These are phyloP conservation scores for Cardamine chenopodiifolia DNA, from an alignment of 345 rosid species.

Conservation along the genomic window DNA sequence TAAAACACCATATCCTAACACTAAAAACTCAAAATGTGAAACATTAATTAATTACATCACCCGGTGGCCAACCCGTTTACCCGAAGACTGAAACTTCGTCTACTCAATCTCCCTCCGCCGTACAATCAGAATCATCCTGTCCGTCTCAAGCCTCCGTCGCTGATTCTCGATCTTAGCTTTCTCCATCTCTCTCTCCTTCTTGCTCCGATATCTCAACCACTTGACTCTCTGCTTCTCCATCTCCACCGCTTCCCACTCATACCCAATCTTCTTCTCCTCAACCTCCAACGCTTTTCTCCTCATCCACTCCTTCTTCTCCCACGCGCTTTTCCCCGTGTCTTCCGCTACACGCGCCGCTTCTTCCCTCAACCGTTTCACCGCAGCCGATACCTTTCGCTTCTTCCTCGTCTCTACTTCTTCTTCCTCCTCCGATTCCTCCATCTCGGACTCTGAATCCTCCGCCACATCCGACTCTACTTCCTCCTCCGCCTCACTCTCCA, in stretches of 20 bases:
- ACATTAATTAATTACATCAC: constrained; percentile 9
- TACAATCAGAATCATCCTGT: constrained; percentile 68
- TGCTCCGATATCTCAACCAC: constrained; percentile 84
- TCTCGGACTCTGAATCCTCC: constrained; percentile 58
- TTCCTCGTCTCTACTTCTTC: constrained; percentile 48
- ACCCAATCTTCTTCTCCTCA: constrained; percentile 73
- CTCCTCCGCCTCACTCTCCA: constrained; percentile 53
- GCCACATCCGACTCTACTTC: constrained; percentile 44
- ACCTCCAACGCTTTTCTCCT: constrained; percentile 59
- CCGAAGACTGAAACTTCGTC: constrained; percentile 50
- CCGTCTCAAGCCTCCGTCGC: constrained; percentile 65
- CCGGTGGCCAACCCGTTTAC: constrained; percentile 64
- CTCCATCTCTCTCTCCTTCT: constrained; percentile 98
- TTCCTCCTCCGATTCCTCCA: constrained; percentile 50
- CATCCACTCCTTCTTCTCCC: constrained; percentile 97
- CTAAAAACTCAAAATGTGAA: not conserved
- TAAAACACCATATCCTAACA: not conserved
- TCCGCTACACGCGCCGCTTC: constrained; percentile 56
- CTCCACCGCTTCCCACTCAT: constrained; percentile 62
- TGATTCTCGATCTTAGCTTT: constrained; percentile 75
- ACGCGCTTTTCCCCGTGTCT: constrained; percentile 57
- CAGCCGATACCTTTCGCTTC: constrained; percentile 43
- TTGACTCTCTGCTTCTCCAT: constrained; percentile 91
- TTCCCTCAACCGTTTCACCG: constrained; percentile 52
- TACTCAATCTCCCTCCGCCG: constrained; percentile 75